These are phyloP conservation scores for Talaromyces nanjingensis DNA, from an alignment of 495 filamentous ascomycete genomes.

Conservation along the genomic window DNA sequence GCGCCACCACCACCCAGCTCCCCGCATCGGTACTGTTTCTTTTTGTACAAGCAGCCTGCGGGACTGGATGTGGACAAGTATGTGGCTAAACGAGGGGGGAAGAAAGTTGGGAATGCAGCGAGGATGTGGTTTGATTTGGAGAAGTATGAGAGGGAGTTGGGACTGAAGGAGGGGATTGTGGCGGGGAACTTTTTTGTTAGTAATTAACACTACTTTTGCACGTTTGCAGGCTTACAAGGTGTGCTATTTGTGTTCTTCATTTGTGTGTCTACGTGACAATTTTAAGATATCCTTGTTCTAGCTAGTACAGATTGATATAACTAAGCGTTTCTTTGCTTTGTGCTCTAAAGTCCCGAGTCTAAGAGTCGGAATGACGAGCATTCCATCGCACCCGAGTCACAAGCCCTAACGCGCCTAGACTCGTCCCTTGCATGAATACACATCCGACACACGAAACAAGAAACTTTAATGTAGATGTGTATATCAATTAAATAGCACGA, in stretches of 20 bases:
- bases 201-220: conserved; percentile 16
- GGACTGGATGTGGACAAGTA: conserved; percentile 37
- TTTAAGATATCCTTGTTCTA: conserved; percentile 1
- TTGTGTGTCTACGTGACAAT: no score
- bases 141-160: conserved; percentile 37
- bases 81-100: conserved; percentile 30
- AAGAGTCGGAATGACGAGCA: background rate
- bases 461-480: background rate
- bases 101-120: conserved; percentile 28
- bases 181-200: conserved; percentile 49
- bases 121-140: conserved; percentile 48
- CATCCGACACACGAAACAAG: background rate
- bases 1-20: conserved; percentile 42
- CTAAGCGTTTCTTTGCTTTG: no score
- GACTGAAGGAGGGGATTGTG: conserved; percentile 35
- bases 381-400: background rate
- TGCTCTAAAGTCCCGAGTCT: no score
- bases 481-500: background rate
- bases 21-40: conserved; percentile 51
- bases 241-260: no score
- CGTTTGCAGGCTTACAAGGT: no score
- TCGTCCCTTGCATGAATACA: background rate
- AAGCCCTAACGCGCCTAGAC: background rate
- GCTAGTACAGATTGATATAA: background rate
- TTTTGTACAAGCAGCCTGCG: conserved; percentile 50